Base-by-base conservation (phyloP, 2,329 filamentous ascomycete species). In the Fusarium secorum region DNA sequence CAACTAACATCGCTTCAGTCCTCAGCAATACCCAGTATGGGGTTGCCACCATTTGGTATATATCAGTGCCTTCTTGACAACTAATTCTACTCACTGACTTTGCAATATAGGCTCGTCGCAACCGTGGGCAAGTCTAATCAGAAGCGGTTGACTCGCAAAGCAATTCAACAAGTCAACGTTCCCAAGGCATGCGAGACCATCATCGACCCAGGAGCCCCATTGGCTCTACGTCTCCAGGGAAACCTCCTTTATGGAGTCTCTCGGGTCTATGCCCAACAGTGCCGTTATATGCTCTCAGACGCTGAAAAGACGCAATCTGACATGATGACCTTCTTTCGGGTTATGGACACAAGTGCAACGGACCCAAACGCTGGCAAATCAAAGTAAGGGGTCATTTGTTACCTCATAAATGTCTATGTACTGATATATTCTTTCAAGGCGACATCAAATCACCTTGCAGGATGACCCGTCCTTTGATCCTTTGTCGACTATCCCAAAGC, bases 31-130 rank as follows among this genome's bases (percentile, higher is more conserved):
- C 90, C 77, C 91, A 96, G 79, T 93, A 98, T 87, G 96, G 96
- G 60, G 93, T 99, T 62, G 92, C 95, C 18, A 99, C 95, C 4
- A 91, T 99, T 66, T 99, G 96, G 95, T 97, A 85, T 76, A 88
- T 77, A 28, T 28, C 20, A 20, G 10, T 11, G 9, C 4, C n/a
- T 11, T 24, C 3, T 13, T 14, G 4, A 11, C 11, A 3, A 18
- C 18, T 5, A 22, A 11, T 11, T 7, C 7, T 5, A 11, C 3
- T 42, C 5, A 67, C 59, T 66, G 17, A 65, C 38, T 30, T 39
- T 15, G 14, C 41, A 20, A 35, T 42, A 69, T 18, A 98, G 95
- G 95, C 89, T 98, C 44, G 91, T 97, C 44, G 96, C 96, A 44
- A 99, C 95, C 0, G 87, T 97, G 4, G 94, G 94, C 22, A 93